Percentiles rank a stretch among this genome's conserved stretches.
Conservation (phyloP, 441 rosid genomes). For the Bruguiera hainesii region DNA sequence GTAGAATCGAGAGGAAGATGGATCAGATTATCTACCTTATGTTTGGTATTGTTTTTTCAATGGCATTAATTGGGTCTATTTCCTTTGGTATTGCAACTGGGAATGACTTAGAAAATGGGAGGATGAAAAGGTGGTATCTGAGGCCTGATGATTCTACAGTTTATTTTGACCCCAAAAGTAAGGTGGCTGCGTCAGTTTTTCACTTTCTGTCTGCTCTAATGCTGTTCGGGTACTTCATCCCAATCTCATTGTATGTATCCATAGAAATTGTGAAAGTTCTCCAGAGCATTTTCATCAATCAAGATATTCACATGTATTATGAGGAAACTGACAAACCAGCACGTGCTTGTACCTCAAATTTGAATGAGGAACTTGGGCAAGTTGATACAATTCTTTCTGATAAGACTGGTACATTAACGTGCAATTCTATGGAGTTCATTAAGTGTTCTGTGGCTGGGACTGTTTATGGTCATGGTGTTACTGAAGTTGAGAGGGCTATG, state of each 20-base stretch:
- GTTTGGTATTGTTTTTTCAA: constrained; percentile 54
- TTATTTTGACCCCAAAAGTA: constrained; percentile 59
- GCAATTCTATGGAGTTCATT: constrained; percentile 98
- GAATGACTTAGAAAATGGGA: constrained; percentile 54
- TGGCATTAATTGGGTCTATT: constrained; percentile 64
- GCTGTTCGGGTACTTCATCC: constrained; percentile 85
- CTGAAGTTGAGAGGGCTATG: constrained; percentile 80
- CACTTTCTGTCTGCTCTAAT: constrained; percentile 86
- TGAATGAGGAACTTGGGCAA: constrained; percentile 98
- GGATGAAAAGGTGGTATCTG: constrained; percentile 91
- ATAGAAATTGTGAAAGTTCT: constrained; percentile 91
- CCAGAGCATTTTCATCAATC: constrained; percentile 81
- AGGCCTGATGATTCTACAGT: constrained; percentile 60
- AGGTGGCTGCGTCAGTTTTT: constrained; percentile 46
- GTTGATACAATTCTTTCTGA: constrained; percentile 93
- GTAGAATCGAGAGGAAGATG: constrained; percentile 82
- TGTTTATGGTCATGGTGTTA: constrained; percentile 75
- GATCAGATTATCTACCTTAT: constrained; percentile 70
- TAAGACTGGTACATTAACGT: constrained; percentile 96
- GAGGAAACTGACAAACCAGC: constrained; percentile 92
- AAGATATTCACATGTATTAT: constrained; percentile 78
- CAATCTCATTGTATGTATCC: constrained; percentile 91
- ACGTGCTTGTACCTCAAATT: constrained; percentile 88
- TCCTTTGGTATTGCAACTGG: constrained; percentile 62
- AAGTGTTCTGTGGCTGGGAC: constrained; percentile 88